Evolutionary conservation across 2,329 filamentous ascomycete species (phyloP), one percentile per base, ranked within the genome.

Genomic region (Cytospora chrysosperma): DNA sequence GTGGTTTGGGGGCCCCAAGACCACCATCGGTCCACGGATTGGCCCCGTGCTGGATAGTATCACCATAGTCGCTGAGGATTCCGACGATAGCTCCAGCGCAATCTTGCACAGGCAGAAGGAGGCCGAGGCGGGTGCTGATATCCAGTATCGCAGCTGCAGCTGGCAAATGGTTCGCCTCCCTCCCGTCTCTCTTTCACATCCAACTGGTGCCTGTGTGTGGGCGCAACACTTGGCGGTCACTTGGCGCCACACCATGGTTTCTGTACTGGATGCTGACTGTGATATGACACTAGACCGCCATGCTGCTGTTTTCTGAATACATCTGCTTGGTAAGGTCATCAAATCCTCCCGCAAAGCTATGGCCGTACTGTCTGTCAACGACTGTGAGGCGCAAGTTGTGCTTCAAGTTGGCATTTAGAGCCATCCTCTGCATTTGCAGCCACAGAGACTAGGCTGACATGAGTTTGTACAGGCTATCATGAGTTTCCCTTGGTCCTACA

Each of bases 401-500:
- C 10, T 6, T n/a, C 28, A 27, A 26, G 27, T 21, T 34, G 28
- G 28, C 43, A n/a, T 4, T 13, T 13, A 13, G 13, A 26, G n/a
- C n/a, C 40, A 26, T 6, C 7, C 37, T 12, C 28, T 26, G 21
- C 26, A n/a, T n/a, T 27, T 30, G n/a, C 27, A 27, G 7, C 43
- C n/a, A 37, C 1, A 9, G 15, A 8, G 6, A 19, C 24, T 6
- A 9, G 10, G 49, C 62, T 64, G 40, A 64, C 24, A 2, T 3
- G 19, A 43, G 13, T 26, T 1, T 85, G 85, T 26, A 53, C 64
- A 78, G 74, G 81, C 85, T 64, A 97, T 97, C 73, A 97, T 97
- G 93, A 96, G 91, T 57, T 97, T 97, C 70, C 93, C 93, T 0
- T 96, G 91, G 84, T 96, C 92, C 0, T 97, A 97, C 76, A 91